These are phyloP conservation scores for Nevesoporus exiguus DNA, from an alignment of 768 basidiomycete genomes.

Conservation along the genomic window DNA sequence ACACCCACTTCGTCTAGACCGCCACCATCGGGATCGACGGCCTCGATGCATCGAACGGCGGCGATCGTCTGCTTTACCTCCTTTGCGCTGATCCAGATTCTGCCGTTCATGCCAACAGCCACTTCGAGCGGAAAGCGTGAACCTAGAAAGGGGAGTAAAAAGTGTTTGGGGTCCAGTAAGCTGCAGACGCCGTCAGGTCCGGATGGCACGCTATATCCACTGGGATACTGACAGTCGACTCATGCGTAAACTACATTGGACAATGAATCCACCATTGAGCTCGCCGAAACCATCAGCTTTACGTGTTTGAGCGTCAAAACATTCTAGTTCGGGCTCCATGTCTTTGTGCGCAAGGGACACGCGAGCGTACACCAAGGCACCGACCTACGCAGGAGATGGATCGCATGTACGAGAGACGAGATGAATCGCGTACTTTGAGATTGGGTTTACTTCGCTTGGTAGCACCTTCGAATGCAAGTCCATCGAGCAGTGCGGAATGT, in stretches of 20 bases:
- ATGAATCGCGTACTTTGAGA: slow-evolving; percentile 60
- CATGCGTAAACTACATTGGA: slow-evolving; percentile 78
- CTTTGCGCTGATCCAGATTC: slow-evolving; percentile 83
- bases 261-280: slow-evolving; percentile 83
- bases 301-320: slow-evolving; percentile 89
- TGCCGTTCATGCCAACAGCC: slow-evolving; percentile 89
- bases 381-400: slow-evolving; percentile 55
- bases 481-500: slow-evolving; percentile 81
- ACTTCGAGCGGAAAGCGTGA: slow-evolving; percentile 80
- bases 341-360: slow-evolving; percentile 94
- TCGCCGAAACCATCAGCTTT: slow-evolving; percentile 95
- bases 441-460: slow-evolving; percentile 93
- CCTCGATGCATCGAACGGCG: slow-evolving; percentile 74
- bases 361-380: slow-evolving; percentile 85
- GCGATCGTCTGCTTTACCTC: slow-evolving; percentile 73
- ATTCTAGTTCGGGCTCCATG: slow-evolving; percentile 98
- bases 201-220: neutral
- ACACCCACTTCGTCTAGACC: slow-evolving; percentile 53
- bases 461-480: slow-evolving; percentile 92
- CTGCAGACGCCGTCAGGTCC: slow-evolving; percentile 37
- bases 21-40: slow-evolving; percentile 71
- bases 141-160: slow-evolving; percentile 78
- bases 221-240: slow-evolving; percentile 67
- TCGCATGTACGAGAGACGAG: neutral
- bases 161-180: slow-evolving; percentile 76